phyloP scores from a whole-genome alignment of 805 yeast genomes.

The Allodekkera sacchari region DNA sequence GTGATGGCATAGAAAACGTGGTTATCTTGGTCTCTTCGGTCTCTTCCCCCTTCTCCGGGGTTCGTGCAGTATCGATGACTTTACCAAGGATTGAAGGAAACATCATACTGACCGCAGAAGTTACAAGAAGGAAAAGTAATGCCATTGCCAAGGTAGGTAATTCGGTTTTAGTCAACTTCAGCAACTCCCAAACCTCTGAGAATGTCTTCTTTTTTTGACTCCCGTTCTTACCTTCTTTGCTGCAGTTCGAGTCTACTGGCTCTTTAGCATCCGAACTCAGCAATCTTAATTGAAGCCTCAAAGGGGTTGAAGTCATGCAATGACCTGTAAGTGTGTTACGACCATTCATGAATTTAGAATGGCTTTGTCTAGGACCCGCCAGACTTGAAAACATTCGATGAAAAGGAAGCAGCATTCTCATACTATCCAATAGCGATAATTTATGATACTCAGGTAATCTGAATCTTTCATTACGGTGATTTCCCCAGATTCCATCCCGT shows the following conservation, averaged over 20 bases:
- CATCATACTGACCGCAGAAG: slow-evolving; percentile 75
- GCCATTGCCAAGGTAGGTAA: slow-evolving; percentile 50
- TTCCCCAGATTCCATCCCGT: too few species aligned
- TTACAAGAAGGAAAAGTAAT: slow-evolving; percentile 49
- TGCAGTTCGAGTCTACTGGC: too few species aligned
- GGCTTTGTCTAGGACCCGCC: too few species aligned
- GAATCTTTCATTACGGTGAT: too few species aligned
- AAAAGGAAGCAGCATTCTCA: too few species aligned
- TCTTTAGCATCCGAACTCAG: background rate
- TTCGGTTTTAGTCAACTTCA: slow-evolving; percentile 52
- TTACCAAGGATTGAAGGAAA: slow-evolving; percentile 82
- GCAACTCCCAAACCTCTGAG: slow-evolving; percentile 37
- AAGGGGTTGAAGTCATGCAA: background rate
- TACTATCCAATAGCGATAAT: too few species aligned
- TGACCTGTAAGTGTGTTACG: too few species aligned
- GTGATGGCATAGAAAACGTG: slow-evolving; percentile 7
- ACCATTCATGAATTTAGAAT: too few species aligned
- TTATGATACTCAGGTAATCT: too few species aligned
- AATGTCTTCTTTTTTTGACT: slow-evolving; percentile 14
- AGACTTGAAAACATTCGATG: too few species aligned
- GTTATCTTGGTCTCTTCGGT: slow-evolving; percentile 8
- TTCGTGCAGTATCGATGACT: slow-evolving; percentile 63
- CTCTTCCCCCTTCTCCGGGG: slow-evolving; percentile 14
- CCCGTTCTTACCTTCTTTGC: background rate
- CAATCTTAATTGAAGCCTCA: background rate